A percentile compares a stretch with the other conserved stretches of the same genome.
Evolutionary conservation across 2,329 filamentous ascomycete species (phyloP).

Genomic region (Geosmithia flava): DNA sequence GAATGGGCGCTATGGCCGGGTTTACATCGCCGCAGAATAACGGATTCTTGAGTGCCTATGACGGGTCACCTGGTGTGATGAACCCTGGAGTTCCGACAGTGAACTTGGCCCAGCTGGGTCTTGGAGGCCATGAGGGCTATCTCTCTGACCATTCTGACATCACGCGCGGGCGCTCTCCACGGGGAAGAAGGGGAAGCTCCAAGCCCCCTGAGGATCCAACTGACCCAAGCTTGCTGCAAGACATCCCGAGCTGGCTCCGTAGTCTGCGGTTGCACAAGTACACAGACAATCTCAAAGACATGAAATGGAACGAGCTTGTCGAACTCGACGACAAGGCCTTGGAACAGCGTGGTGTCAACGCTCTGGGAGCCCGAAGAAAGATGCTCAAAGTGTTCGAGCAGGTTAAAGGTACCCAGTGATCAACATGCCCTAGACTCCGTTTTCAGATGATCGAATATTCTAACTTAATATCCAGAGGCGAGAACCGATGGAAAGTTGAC

Average conservation of each 20-base stretch:
- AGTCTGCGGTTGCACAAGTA: slow-evolving; percentile 96
- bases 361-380: slow-evolving; percentile 86
- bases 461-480: background rate
- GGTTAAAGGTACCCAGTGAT: slow-evolving; percentile 52
- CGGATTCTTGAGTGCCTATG: slow-evolving; percentile 83
- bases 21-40: slow-evolving; percentile 90
- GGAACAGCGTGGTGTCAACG: slow-evolving; percentile 88
- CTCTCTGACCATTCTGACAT: slow-evolving; percentile 91
- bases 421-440: background rate
- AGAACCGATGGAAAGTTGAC: slow-evolving; percentile 48
- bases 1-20: slow-evolving; percentile 47
- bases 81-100: slow-evolving; percentile 60
- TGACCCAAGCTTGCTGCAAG: slow-evolving; percentile 77
- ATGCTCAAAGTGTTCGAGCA: slow-evolving; percentile 99
- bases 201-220: slow-evolving; percentile 98
- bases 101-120: slow-evolving; percentile 59
- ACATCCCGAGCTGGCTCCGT: slow-evolving; percentile 92
- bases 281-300: slow-evolving; percentile 93
- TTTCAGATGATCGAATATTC: background rate
- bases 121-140: slow-evolving; percentile 68
- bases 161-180: slow-evolving; percentile 77
- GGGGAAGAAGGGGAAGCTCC: slow-evolving; percentile 83
- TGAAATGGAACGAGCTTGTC: slow-evolving; percentile 90
- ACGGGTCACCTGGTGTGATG: slow-evolving; percentile 57
- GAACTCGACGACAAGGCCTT: slow-evolving; percentile 87